These are phyloP conservation scores for Ascochyta clinopodiicola DNA, from an alignment of 2,329 filamentous ascomycete species.

Conservation along the genomic window DNA sequence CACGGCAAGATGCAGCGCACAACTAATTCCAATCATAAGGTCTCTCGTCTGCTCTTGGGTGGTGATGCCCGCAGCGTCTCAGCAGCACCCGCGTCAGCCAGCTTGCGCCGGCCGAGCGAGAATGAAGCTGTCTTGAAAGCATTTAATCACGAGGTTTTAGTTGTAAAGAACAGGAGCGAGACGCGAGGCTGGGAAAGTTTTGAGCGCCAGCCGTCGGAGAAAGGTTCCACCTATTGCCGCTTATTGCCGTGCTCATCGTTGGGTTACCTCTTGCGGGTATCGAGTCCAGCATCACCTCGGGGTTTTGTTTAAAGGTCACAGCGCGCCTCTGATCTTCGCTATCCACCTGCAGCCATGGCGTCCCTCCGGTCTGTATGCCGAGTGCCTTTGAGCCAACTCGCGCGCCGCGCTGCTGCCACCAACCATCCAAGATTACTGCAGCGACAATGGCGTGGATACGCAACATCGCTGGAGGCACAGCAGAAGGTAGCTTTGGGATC, in stretches of 20 bases:
- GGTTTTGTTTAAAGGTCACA: slow-evolving; percentile 27
- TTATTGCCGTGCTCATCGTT: slow-evolving; percentile 21
- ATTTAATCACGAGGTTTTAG: slow-evolving; percentile 83
- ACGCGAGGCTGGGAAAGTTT: slow-evolving; percentile 23
- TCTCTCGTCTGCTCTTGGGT: slow-evolving; percentile 54
- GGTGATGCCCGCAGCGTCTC: slow-evolving; percentile 57
- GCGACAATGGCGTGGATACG: slow-evolving; percentile 49
- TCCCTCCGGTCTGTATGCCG: slow-evolving; percentile 49
- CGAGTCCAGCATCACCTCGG: slow-evolving; percentile 28
- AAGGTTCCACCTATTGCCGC: slow-evolving; percentile 18
- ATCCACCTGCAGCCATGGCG: slow-evolving; percentile 46
- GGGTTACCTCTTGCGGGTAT: slow-evolving; percentile 32
- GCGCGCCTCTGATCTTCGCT: slow-evolving; percentile 19
- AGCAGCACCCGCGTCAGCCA: slow-evolving; percentile 57
- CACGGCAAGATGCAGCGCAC: slow-evolving; percentile 29
- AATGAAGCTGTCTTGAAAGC: slow-evolving; percentile 63
- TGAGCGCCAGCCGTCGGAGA: slow-evolving; percentile 30
- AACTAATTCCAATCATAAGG: slow-evolving; percentile 55
- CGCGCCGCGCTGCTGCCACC: slow-evolving; percentile 38
- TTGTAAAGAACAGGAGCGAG: slow-evolving; percentile 64
- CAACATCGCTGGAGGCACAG: slow-evolving; percentile 54
- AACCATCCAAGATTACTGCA: slow-evolving; percentile 41
- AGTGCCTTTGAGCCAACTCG: slow-evolving; percentile 48
- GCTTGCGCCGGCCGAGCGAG: slow-evolving; percentile 59
- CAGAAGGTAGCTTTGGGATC: slow-evolving; percentile 51